Evolutionary conservation across 176 grass and related monocot genomes (phyloP).

Genomic region (Bolboschoenus planiculmis): DNA sequence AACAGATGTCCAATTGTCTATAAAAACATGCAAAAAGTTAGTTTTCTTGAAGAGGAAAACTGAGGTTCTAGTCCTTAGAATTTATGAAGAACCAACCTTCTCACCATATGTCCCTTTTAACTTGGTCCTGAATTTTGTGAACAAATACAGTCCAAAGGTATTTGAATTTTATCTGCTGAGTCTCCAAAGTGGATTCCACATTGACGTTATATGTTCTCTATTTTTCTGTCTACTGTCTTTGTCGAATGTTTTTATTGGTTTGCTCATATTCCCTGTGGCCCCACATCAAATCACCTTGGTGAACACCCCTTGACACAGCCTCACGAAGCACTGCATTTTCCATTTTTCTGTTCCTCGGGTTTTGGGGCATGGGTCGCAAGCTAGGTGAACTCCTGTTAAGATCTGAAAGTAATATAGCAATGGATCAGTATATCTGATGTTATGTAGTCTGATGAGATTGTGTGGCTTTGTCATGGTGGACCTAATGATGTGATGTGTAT

Average conservation of each 20-base stretch:
- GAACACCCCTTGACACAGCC: not conserved
- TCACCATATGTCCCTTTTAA: not conserved
- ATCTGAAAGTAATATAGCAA: not conserved
- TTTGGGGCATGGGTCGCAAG: not conserved
- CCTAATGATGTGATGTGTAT: not conserved
- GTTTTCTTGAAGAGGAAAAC: not conserved
- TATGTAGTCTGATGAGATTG: not conserved
- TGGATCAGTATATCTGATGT: not conserved
- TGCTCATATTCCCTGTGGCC: not conserved
- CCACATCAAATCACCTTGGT: not conserved
- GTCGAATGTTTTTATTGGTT: not conserved
- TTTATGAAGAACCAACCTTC: not conserved
- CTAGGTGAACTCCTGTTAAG: not conserved
- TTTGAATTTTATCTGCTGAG: not conserved
- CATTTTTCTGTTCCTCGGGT: not conserved
- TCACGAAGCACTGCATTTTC: not conserved
- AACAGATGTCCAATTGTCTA: not conserved
- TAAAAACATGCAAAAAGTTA: not conserved
- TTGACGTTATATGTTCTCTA: not conserved
- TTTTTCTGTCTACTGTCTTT: not conserved
- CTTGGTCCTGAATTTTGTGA: no score
- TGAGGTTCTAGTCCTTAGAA: not conserved
- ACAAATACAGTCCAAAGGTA: no score
- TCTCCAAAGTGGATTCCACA: not conserved
- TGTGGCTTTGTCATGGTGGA: not conserved